Evolutionary conservation across 139 green algal genomes (phyloP), one percentile per base, ranked within the genome.

Genomic region (Chlorokybus atmophyticus): DNA sequence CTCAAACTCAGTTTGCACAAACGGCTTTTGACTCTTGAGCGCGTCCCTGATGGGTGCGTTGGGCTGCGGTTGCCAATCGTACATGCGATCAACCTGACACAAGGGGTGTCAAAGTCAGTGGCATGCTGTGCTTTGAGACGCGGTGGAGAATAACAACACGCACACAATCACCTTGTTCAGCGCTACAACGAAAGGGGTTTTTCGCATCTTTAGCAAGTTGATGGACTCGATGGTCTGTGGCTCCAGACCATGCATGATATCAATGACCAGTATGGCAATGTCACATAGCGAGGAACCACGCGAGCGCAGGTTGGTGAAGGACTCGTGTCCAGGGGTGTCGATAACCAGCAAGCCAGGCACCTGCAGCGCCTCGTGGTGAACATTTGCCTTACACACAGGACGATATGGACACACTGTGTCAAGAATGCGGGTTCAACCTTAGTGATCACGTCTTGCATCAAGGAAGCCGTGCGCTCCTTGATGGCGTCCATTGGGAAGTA

Each of bases 181-280:
- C 3, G 90, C 91, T 7, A 99, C 85, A 66, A 99, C 83, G 71
- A 99, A 98, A 21, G 91, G 91, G 38, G 89, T 96, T 69, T 94
- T 95, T 44, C 86, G 75, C 83, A 88, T 87, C 57, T 87, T 87
- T 14, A 98, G 79, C 60, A 98, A 74, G 63, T 91, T 87, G 57
- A 98, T 87, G 48, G 79, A 93, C 79, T 98, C 91, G 21, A 97
- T 83, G 7, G 91, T 98, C 82, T 98, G 91, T 70, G 85, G 88
- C 79, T 98, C 90, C 57, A 98, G 70, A 23, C 89, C 87, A 68
- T 96, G 90, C 89, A 96, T 95, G 39, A 96, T 83, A 76, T 95
- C 89, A 39, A 98, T 86, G 3, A 97, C 89, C 29, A 98, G 81
- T 30, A 98, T 85, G 14, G 91, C 91, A 40, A 98, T 88, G 76